Evolutionary conservation across 1,284 basidiomycete species (phyloP), one percentile per base, ranked within the genome.

Genomic region (Kalmanozyma brasiliensis): DNA sequence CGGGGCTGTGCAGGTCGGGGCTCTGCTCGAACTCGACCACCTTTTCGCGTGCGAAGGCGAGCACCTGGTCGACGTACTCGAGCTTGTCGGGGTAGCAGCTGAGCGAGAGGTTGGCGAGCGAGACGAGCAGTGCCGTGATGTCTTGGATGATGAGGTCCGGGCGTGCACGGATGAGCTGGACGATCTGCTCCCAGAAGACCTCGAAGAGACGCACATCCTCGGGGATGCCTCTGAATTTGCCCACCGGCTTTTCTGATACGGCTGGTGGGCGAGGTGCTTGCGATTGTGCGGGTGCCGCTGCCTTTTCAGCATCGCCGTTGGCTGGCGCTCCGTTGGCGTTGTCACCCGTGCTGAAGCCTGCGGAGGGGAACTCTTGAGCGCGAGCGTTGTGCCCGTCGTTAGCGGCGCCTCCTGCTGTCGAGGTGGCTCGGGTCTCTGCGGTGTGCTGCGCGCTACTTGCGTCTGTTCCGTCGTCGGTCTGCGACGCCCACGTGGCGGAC

Each of bases 181-280:
- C 76, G 23, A 81, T 76, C 55, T 81, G 80, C 57, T 76, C 77
- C 80, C 80, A 81, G 30, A 81, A 81, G 10, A 81, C 79, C 48
- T 81, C 80, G 55, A 81, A 81, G 23, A 81, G 75, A 29, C 68
- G 74, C 23, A 81, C 77, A 44, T 80, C 73, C 43, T 79, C 77
- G 0, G 80, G 80, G 29, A 81, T 80, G 33, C 80, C 80, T 19
- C 80, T 62, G 71, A 79, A 81, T 36, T 76, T 80, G 51, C 65
- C 64, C 1, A 68, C 57, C 1, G 62, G 63, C 51, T 61, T 63
- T 47, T 68, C 59, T 9, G 60, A 56, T 2, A 46, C 32, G 8
- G 40, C 48, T 2, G 65, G 30, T 24, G 47, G 33, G 22, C 49
- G 53, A 42, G 60, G 55, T 24, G 60, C 42, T n/a, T 53, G 46